A percentile compares a stretch with the other conserved stretches of the same genome.
Evolutionary conservation across 768 basidiomycete genomes (phyloP).

Genomic region (Rhizopogon sp.): DNA sequence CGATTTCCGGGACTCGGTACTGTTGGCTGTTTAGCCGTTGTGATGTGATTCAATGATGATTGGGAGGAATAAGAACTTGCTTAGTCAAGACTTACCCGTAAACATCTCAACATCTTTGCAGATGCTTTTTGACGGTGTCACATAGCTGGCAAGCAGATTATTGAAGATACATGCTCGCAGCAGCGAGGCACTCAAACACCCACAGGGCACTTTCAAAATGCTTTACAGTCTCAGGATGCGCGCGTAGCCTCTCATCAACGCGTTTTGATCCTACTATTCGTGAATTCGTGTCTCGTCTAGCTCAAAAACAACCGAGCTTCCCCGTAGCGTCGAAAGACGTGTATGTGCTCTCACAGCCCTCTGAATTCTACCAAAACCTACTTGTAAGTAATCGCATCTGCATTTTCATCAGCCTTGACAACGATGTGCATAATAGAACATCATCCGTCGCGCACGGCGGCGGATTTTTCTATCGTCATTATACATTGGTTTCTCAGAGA

Average conservation of each 20-base stretch:
- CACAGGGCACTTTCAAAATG: slow-evolving; percentile 1
- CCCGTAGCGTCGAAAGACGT: slow-evolving; percentile 41
- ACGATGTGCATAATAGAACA: slow-evolving; percentile 41
- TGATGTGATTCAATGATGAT: not conserved
- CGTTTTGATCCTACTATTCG: slow-evolving; percentile 31
- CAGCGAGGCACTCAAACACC: not conserved
- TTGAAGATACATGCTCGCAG: slow-evolving; percentile 4
- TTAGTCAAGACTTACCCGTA: slow-evolving; percentile 15
- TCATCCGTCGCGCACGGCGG: slow-evolving; percentile 70
- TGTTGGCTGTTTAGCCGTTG: no score
- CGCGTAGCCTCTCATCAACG: slow-evolving; percentile 25
- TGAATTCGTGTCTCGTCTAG: slow-evolving; percentile 32
- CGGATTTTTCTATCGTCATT: slow-evolving; percentile 89
- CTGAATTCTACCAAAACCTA: slow-evolving; percentile 50
- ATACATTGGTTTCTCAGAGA: slow-evolving; percentile 80
- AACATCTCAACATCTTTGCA: slow-evolving; percentile 7
- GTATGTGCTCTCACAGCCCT: slow-evolving; percentile 50
- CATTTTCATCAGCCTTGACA: not conserved
- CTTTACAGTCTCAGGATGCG: slow-evolving; percentile 16
- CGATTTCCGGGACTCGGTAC: no score
- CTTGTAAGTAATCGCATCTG: slow-evolving; percentile 38
- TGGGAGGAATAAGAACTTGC: not conserved
- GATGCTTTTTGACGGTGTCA: not conserved
- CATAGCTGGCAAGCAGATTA: not conserved
- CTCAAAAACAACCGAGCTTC: slow-evolving; percentile 44